Evolutionary conservation across 441 rosid species (phyloP).

Genomic region (Corymbia calophylla): DNA sequence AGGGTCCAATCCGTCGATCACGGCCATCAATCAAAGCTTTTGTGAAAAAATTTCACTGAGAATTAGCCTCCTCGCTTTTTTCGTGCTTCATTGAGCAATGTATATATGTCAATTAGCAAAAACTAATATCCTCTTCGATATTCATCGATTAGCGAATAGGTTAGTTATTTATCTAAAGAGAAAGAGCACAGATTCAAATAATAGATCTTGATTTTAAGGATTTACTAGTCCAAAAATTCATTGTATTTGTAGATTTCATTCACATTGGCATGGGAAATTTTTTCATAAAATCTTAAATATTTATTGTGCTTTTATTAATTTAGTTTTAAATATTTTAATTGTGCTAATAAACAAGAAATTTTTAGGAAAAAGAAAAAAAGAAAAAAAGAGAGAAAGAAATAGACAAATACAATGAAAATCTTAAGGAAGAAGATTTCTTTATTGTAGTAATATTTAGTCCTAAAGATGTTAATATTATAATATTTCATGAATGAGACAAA

Average conservation of each 20-base stretch:
- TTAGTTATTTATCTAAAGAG: neutral
- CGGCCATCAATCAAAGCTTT: neutral
- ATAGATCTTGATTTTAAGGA: neutral
- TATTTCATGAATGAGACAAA: too few species aligned
- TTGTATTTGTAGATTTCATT: neutral
- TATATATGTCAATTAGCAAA: neutral
- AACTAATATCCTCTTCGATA: neutral
- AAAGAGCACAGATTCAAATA: neutral
- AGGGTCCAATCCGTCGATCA: neutral
- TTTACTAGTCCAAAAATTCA: neutral
- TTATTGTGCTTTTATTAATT: too few species aligned
- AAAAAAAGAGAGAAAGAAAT: too few species aligned
- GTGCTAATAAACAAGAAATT: too few species aligned
- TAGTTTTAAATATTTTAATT: accelerated
- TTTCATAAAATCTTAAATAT: accelerated
- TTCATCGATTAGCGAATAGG: neutral
- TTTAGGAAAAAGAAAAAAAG: too few species aligned
- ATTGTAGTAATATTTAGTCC: too few species aligned
- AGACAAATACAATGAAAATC: too few species aligned
- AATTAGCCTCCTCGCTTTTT: neutral
- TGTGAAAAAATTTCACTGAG: neutral
- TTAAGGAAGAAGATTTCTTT: too few species aligned
- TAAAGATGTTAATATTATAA: too few species aligned
- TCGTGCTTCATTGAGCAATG: neutral
- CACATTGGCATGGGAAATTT: too few species aligned